Evolutionary conservation across 1,284 basidiomycete species (phyloP), one percentile per base, ranked within the genome.

Genomic region (Grifola frondosa): DNA sequence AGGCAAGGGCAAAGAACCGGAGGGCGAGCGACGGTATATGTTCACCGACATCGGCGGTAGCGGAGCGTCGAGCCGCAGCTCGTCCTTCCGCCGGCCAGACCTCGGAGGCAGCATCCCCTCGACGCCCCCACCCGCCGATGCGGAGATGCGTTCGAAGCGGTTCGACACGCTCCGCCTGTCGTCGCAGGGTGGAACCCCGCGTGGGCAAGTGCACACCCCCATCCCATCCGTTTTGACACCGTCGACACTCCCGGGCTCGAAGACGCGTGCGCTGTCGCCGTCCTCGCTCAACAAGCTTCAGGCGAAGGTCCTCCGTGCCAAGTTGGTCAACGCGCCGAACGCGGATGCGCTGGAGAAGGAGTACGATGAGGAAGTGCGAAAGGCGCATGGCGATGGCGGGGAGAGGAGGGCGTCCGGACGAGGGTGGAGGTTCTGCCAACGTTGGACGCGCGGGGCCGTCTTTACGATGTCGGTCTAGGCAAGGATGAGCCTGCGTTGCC

Each of bases 201-300:
- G 56, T 15, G 48, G 57, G 8, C 79, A 81, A 53, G 67, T 76
- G 3, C 80, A 78, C 49, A 95, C 93, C 0, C 91, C 93, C 1
- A 84, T 97, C 35, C 94, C 94, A 0, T 84, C 83, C 4, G 91
- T 93, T 3, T 84, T 96, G 74, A 90, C 91, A 0, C 93, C 92
- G 1, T 74, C 82, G 9, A 58, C 64, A 9, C 58, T 63, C 12
- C 58, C 65, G 15, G 64, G 64, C 29, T 60, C 65, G 8, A 72
- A 63, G 28, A 49, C 61, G 15, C 70, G 80, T 6, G 73, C 73
- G 3, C 58, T 88, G 45, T 86, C 84, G 0, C 81, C 84, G 6
- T 84, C 85, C 22, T 88, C 88, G 25, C 74, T 99, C 30, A 99
- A 99, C 67, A 88, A 86, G 58, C 69, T 99, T 1, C 95, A 98